Conservation (phyloP, 2,329 filamentous ascomycete species). For the Penicillium freii region DNA sequence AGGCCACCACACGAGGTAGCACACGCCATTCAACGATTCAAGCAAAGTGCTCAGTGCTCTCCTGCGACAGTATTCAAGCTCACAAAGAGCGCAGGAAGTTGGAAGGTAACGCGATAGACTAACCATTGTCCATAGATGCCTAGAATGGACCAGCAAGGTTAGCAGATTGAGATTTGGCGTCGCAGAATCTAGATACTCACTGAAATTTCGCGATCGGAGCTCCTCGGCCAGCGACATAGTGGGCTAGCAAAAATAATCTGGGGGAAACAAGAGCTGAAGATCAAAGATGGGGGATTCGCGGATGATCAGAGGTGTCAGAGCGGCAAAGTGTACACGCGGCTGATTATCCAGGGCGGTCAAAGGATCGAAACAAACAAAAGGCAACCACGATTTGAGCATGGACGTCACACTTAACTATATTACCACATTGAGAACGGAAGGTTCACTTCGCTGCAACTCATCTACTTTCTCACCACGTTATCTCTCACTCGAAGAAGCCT, state of each 20-base stretch:
- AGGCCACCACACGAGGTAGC: neutral
- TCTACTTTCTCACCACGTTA: no score
- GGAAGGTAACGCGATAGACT: slow-evolving; percentile 31
- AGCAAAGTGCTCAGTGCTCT: neutral
- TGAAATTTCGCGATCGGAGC: slow-evolving; percentile 65
- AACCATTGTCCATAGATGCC: slow-evolving; percentile 70
- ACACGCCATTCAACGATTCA: neutral
- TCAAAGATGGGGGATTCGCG: slow-evolving; percentile 1
- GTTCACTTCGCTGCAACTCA: no score
- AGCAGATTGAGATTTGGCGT: slow-evolving; percentile 17
- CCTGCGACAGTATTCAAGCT: neutral
- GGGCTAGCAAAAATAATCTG: slow-evolving; percentile 13
- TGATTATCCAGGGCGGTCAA: slow-evolving; percentile 8
- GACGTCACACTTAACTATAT: no score
- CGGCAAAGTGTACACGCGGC: slow-evolving; percentile 11
- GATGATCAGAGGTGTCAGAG: slow-evolving; percentile 12
- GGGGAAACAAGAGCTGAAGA: neutral
- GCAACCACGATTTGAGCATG: neutral
- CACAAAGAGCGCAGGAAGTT: neutral
- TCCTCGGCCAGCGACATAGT: slow-evolving; percentile 62
- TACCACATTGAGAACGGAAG: no score
- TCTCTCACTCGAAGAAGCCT: no score
- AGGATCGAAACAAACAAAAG: slow-evolving; percentile 4
- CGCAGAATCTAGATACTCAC: slow-evolving; percentile 45
- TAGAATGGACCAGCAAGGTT: slow-evolving; percentile 36